Conservation (phyloP, 2,329 filamentous ascomycete species). For the Apiospora arundinis region DNA sequence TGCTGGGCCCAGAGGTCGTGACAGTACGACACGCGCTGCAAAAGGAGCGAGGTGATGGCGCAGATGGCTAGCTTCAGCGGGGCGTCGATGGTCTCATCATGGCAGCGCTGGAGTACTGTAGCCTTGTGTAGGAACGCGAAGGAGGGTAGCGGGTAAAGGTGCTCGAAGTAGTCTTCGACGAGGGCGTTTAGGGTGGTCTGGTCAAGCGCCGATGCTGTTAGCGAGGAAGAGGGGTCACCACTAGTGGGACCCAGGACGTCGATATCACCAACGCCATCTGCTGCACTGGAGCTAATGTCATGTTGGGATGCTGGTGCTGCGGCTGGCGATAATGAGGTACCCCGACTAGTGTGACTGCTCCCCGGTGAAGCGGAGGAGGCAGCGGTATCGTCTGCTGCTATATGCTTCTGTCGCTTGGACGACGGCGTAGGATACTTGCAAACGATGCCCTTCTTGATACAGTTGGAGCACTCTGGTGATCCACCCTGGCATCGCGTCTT, state of each 20-base stretch:
- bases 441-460: constrained; percentile 58
- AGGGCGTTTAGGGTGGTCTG: constrained; percentile 57
- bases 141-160: constrained; percentile 64
- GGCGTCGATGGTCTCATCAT: constrained; percentile 61
- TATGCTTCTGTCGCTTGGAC: constrained; percentile 33
- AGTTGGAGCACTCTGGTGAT: constrained; percentile 59
- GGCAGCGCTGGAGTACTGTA: constrained; percentile 64
- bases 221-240: constrained; percentile 43
- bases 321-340: constrained; percentile 11
- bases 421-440: constrained; percentile 56
- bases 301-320: constrained; percentile 26
- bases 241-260: constrained; percentile 29
- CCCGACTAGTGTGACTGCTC: neutral
- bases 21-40: constrained; percentile 58
- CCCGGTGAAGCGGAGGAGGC: neutral
- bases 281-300: neutral
- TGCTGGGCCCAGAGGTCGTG: constrained; percentile 59
- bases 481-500: constrained; percentile 65
- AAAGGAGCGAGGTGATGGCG: constrained; percentile 62
- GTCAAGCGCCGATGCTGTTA: constrained; percentile 29
- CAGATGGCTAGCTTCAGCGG: constrained; percentile 60
- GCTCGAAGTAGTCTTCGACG: constrained; percentile 63
- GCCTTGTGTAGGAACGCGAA: constrained; percentile 65
- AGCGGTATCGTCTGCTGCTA: neutral
- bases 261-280: neutral